Conservation (phyloP, 2,329 filamentous ascomycete species). For the Alternaria ventricosa region DNA sequence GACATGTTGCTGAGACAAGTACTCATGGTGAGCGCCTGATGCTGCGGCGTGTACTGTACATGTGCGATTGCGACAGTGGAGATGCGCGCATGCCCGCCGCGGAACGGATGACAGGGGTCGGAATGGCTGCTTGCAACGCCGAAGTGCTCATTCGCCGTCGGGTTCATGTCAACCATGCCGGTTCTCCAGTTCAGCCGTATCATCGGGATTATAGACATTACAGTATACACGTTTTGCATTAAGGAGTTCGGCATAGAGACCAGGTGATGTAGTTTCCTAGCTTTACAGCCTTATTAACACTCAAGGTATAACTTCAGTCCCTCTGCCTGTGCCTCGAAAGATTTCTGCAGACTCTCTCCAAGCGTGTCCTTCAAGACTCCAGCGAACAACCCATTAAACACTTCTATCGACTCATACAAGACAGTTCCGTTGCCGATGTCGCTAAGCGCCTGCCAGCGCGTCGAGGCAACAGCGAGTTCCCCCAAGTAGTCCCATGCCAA, state of each 20-base stretch:
- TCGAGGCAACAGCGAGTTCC: slow-evolving; percentile 20
- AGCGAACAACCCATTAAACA: slow-evolving; percentile 30
- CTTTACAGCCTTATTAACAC: not conserved
- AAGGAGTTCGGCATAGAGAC: not conserved
- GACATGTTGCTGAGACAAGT: slow-evolving; percentile 9
- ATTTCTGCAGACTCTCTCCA: slow-evolving; percentile 27
- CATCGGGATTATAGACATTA: too few relatives aligned
- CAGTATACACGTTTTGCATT: too few relatives aligned
- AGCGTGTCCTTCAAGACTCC: slow-evolving; percentile 15
- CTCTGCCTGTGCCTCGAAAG: slow-evolving; percentile 37
- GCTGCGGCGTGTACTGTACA: slow-evolving; percentile 17
- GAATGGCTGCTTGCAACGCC: not conserved
- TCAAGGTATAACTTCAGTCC: slow-evolving; percentile 33
- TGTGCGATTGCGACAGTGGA: slow-evolving; percentile 16
- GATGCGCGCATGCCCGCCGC: slow-evolving; percentile 5
- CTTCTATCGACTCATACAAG: slow-evolving; percentile 42
- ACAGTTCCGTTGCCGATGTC: slow-evolving; percentile 29
- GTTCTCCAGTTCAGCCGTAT: not conserved
- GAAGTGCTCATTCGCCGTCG: not conserved
- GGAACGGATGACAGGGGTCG: slow-evolving; percentile 7
- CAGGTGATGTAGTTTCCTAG: not conserved
- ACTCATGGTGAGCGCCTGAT: slow-evolving; percentile 24
- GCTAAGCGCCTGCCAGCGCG: slow-evolving; percentile 40
- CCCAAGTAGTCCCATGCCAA: slow-evolving; percentile 34
- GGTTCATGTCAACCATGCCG: not conserved